phyloP scores from a whole-genome alignment of 441 rosid genomes.

The Mallotus japonicus region DNA sequence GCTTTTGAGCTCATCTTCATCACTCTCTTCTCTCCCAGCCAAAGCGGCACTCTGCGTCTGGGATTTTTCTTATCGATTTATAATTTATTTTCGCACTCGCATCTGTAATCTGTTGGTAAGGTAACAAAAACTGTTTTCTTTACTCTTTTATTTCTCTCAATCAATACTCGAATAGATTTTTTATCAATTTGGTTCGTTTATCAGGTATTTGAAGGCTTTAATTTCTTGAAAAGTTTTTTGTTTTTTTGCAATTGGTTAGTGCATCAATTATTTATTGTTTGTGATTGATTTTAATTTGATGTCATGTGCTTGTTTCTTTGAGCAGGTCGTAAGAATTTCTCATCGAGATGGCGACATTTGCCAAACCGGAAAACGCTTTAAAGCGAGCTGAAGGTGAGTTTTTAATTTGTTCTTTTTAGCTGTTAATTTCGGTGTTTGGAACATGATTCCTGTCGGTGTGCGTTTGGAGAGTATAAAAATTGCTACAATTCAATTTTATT shows the following conservation, averaged over 20 bases:
- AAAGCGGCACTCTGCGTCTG: constrained; percentile 14
- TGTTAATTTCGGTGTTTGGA: background rate
- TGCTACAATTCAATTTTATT: no score
- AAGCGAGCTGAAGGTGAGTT: constrained; percentile 91
- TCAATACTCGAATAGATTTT: no score
- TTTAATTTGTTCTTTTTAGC: background rate
- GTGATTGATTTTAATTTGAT: background rate
- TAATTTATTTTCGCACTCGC: no score
- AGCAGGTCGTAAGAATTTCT: constrained; percentile 21
- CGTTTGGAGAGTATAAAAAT: no score
- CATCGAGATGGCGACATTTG: constrained; percentile 59
- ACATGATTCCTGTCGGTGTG: background rate
- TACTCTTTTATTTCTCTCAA: background rate
- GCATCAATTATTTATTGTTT: background rate
- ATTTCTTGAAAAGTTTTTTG: background rate
- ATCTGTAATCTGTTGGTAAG: background rate
- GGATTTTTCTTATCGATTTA: no score
- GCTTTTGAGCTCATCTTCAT: background rate
- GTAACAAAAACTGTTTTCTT: background rate
- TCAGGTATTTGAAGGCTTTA: background rate
- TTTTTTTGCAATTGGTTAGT: background rate
- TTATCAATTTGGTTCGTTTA: no score
- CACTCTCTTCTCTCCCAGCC: background rate
- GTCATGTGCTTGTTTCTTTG: background rate
- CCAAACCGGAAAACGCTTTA: constrained; percentile 89